Evolutionary conservation across 441 rosid genomes (phyloP).

Genomic region (Omphalea diandra): DNA sequence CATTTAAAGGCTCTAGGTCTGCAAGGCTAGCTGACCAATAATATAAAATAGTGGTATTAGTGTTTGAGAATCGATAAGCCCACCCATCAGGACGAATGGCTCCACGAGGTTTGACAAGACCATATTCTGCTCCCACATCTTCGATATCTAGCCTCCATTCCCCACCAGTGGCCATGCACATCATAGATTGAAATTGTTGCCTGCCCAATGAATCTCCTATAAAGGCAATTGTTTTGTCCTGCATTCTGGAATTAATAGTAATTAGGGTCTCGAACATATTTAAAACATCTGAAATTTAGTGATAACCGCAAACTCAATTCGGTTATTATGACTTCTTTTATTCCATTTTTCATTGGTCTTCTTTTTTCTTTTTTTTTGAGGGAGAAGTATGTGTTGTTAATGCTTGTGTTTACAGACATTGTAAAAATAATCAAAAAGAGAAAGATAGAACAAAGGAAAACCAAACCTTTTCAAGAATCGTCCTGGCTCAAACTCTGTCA

Average conservation of each 20-base stretch:
- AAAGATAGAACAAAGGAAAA: neutral
- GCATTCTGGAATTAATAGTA: slow-evolving; percentile 43
- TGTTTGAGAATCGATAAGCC: slow-evolving; percentile 39
- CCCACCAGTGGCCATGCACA: slow-evolving; percentile 46
- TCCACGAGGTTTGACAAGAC: slow-evolving; percentile 30
- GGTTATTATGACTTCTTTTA: neutral
- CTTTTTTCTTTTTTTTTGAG: neutral
- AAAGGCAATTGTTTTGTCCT: slow-evolving; percentile 39
- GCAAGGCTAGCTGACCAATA: slow-evolving; percentile 46
- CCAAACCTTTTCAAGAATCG: slow-evolving; percentile 67
- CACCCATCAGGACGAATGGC: slow-evolving; percentile 39
- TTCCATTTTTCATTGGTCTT: neutral
- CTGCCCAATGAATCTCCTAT: slow-evolving; percentile 47
- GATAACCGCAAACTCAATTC: neutral
- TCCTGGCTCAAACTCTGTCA: slow-evolving; percentile 56
- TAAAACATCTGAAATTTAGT: neutral
- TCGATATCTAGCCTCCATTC: slow-evolving; percentile 27
- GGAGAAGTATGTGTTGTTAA: neutral
- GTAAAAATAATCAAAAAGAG: neutral
- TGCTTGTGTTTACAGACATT: neutral
- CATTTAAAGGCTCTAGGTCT: slow-evolving; percentile 35
- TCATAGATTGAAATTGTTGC: slow-evolving; percentile 46
- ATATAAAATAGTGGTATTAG: slow-evolving; percentile 43
- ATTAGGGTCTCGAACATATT: neutral
- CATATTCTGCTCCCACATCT: slow-evolving; percentile 37